Evolutionary conservation across 345 rosid genomes (phyloP), one percentile per base, ranked within the genome.

Genomic region (Dipteronia dyeriana): DNA sequence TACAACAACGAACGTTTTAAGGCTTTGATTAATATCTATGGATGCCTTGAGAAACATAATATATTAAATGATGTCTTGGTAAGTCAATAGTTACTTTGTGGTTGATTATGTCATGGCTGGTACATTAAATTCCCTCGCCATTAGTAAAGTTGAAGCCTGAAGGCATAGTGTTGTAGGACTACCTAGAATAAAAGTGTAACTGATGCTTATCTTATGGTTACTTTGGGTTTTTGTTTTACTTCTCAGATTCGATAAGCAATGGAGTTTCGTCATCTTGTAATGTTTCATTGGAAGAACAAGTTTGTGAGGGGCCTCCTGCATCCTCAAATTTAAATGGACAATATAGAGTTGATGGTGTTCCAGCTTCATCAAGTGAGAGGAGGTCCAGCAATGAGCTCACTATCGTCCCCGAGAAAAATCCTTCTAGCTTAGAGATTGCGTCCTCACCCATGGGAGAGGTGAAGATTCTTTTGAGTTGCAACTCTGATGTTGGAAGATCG

Each of bases 381-480:
- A 34, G 66, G 66, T 74, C 41, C 53, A 75, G 59, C 34, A 45
- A 57, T 68, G 80, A 85, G n/a, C 79, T 68, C 78, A 64, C 86
- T 57, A 76, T 82, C 70, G 60, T 61, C 61, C 79, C 80, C 16
- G 85, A 60, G 31, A 81, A 80, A 69, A 72, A 82, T 76, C 70
- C 79, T 57, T 38, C 88, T 78, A 77, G 47, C 83, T 72, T 92
- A 73, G 94, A 93, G 80, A 85, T 93, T 75, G 97, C 97, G 60
- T 88, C 98, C 76, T 90, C 95, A 6, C 74, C 87, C 31, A 75
- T 72, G 72, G 97, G 98, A 82, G 99, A 92, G 85, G 97, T 93
- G 87, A 92, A 92, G 88, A 82, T 93, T 78, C 89, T 86, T 84
- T 79, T 95, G 56, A 90, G 87, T 81, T 95, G 87, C 87, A 78